phyloP scores from a whole-genome alignment of 495 filamentous ascomycete species.

The Aspergillus hancockii region DNA sequence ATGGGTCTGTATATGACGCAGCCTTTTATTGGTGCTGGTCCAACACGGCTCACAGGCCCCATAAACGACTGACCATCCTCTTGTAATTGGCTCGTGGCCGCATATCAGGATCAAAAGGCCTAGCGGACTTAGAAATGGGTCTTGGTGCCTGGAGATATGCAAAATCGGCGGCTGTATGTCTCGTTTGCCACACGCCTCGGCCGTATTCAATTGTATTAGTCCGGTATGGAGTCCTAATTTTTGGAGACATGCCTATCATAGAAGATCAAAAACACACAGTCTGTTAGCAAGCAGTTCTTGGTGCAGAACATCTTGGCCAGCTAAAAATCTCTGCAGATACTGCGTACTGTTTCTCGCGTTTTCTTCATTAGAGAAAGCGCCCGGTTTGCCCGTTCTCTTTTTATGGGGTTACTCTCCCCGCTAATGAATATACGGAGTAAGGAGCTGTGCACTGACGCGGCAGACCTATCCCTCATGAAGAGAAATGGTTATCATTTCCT shows the following conservation, averaged over 20 bases:
- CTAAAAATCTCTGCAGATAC: background rate
- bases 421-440: background rate
- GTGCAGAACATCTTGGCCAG: background rate
- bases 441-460: background rate
- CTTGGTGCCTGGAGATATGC: background rate
- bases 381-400: background rate
- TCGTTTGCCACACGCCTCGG: slow-evolving; percentile 2
- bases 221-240: background rate
- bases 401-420: background rate
- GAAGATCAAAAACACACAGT: background rate
- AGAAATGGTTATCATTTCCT: background rate
- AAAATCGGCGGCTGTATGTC: background rate
- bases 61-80: background rate
- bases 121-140: background rate
- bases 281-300: background rate
- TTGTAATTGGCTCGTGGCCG: background rate
- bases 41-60: slow-evolving; percentile 2
- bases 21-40: background rate
- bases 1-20: background rate
- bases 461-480: background rate
- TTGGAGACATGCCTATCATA: background rate
- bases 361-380: background rate
- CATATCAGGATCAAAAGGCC: slow-evolving; percentile 12
- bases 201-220: background rate
- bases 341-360: background rate